Base-by-base conservation (phyloP, 371 early-diverging fungal genomes). In the Paraphysoderma sedebokerense region DNA sequence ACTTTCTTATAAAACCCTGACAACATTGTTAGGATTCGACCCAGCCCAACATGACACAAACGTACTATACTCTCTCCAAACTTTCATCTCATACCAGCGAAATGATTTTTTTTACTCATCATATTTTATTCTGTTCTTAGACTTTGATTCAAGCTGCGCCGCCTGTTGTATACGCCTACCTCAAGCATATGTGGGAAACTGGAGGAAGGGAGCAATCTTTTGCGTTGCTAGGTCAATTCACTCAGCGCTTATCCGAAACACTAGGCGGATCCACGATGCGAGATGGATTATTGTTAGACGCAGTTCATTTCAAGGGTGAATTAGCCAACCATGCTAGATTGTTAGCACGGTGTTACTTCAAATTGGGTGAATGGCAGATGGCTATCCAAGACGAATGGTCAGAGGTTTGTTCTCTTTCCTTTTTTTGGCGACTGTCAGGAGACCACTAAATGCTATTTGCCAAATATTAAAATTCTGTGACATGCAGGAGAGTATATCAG, bases 111-210 rank as follows among this genome's bases (percentile, higher is more conserved):
- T 34, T 13, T 13, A 13, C 13, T 34, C 13, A 13, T n/a, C n/a
- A 17, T 17, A 34, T 34, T 7, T 59, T 34, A 59, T 57, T n/a
- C 59, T 58, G 24, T 52, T 65, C 54, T 57, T 57, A 34, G 35
- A 13, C 13, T 34, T 9, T 45, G 8, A n/a, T 48, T 0, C 63
- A 58, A 38, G 65, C 62, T 5, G 72, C 85, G 7, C 85, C 90
- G 1, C 79, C 74, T 52, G 83, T 95, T 26, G 81, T 90, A 0
- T 93, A 93, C 66, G 88, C 90, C 26, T 88, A 84, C 42, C 70
- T 93, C 49, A 95, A 98, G 67, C 87, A 86, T 56, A 75, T 86
- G 66, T 96, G 95, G 96, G 82, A 82, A 1, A 76, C 79, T 3
- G 81, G 82, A 1, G 72, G 52, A 42, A 46, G 36, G 30, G 35